Evolutionary conservation across 495 filamentous ascomycete species (phyloP), one percentile per base, ranked within the genome.

Genomic region (Neurospora sp.): DNA sequence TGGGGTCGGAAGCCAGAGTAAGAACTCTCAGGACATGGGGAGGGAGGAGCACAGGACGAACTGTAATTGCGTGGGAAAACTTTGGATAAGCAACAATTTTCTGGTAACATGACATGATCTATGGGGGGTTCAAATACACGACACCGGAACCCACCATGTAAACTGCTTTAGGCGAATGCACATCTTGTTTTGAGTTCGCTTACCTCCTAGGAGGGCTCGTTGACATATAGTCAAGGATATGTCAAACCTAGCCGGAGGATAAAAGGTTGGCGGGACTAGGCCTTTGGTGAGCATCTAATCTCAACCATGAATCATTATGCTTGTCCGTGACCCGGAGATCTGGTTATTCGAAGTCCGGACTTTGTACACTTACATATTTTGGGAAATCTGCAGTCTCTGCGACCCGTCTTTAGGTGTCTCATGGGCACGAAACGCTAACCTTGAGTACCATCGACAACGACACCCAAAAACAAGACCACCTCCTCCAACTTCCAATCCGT

Each of bases 1-100:
- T 77, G 78, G 73, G 82, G 76, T 12, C 77, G 78, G 27, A 84
- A 84, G 74, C 82, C 82, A 3, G 38, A 73, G 20, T 54, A 59
- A 23, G 38, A 14, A 44, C 2, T 20, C 48, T 14, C 0, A 0
- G 11, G 20, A 59, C 10, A 59, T 14, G 2, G 11, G 11, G 5
- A 1, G 1, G 42, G 7, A 59, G 20, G 12, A 27, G 14, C 20
- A 59, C 0, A 14, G 23, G 48, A 27, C 20, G 20, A 59, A 4
- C 14, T 27, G 1, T 6, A 1, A 59, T 3, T 0, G 23, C 11
- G 11, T n/a, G 48, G 48, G 48, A 5, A 59, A 3, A 0, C 42
- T 44, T 44, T 44, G 42, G 42, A 1, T 44, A 1, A 9, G 7
- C 42, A 44, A 44, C 42, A 44, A 9, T 9, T 11, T 2, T 9